Conservation (phyloP, 176 grass and related monocot species). For the Leersia perrieri region DNA sequence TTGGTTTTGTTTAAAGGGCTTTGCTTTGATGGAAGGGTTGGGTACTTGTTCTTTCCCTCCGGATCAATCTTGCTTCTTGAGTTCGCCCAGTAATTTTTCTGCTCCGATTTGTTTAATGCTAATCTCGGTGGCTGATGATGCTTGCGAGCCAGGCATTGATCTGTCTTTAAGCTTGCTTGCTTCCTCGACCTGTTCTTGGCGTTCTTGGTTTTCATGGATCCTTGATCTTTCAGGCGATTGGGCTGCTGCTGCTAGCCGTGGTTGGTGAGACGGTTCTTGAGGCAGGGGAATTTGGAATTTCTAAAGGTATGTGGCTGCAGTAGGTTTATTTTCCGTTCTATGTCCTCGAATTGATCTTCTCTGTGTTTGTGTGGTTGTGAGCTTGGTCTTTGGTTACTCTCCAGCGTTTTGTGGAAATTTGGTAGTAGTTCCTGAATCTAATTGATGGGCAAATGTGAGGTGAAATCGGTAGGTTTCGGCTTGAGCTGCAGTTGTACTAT, state of each 20-base stretch:
- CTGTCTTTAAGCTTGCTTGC: conserved; percentile 10
- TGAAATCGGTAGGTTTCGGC: neutral
- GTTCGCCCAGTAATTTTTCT: conserved; percentile 14
- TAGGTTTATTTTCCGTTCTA: neutral
- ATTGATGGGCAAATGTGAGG: conserved; percentile 1
- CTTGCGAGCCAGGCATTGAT: conserved; percentile 33
- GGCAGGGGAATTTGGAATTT: neutral
- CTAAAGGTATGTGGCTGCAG: neutral
- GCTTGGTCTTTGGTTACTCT: neutral
- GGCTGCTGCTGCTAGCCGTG: neutral
- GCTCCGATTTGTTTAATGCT: conserved; percentile 4
- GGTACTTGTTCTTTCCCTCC: conserved; percentile 39
- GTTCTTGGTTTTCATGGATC: conserved; percentile 9
- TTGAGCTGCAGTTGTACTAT: neutral
- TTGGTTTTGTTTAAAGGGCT: neutral
- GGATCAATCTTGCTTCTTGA: conserved; percentile 34
- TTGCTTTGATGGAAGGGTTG: conserved; percentile 42
- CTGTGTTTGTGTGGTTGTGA: neutral
- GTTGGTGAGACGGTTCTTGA: conserved; percentile 24
- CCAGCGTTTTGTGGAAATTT: neutral
- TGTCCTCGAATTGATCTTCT: neutral
- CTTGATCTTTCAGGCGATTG: conserved; percentile 34
- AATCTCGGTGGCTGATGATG: conserved; percentile 1
- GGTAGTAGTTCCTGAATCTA: neutral
- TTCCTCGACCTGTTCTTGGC: neutral